Evolutionary conservation across 371 early-diverging fungal genomes (phyloP), one percentile per base, ranked within the genome.

Genomic region (Rhizopus arrhizus): DNA sequence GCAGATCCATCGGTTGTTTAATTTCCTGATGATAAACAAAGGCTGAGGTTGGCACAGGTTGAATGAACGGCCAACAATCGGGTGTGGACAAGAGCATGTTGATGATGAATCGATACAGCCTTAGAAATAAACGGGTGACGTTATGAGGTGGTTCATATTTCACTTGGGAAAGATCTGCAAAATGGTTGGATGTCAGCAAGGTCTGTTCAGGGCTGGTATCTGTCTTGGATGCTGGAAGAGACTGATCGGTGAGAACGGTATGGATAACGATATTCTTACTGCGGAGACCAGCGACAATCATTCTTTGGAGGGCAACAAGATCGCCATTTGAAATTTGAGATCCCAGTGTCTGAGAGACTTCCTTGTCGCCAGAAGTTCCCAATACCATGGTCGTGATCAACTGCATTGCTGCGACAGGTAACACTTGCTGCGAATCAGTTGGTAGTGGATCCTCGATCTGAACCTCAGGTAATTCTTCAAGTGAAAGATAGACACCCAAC

Each of bases 281-380:
- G n/a, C 69, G 59, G 8, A 77, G 50, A 3, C 69, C 78, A 6
- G 66, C 72, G 1, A 74, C 72, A 49, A 78, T 75, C 66, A 75
- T 62, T 0, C 75, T 68, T 12, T 75, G 75, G 3, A 75, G 49
- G 4, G 78, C 78, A 29, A 71, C 78, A 2, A 78, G 57, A 58
- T 78, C 78, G 9, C 78, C 78, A 38, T 78, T 78, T 4, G 73
- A 78, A 12, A 78, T 78, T 52, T 78, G 78, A 0, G 78, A 78
- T 6, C 70, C 73, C 3, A 72, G 59, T 7, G 78, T 78, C 42
- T 73, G 73, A 3, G 73, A 65, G 2, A 75, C 78, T 5, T 78
- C 78, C 40, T 74, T 77, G 46, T 77, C 78, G n/a, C 78, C 78
- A 11, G 78, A 77, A 6, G 78, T 77, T 2, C 78, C 78, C 29